Evolutionary conservation across 257 asterid genomes (phyloP), one percentile per base, ranked within the genome.

Genomic region (Nicotiana sylvestris): DNA sequence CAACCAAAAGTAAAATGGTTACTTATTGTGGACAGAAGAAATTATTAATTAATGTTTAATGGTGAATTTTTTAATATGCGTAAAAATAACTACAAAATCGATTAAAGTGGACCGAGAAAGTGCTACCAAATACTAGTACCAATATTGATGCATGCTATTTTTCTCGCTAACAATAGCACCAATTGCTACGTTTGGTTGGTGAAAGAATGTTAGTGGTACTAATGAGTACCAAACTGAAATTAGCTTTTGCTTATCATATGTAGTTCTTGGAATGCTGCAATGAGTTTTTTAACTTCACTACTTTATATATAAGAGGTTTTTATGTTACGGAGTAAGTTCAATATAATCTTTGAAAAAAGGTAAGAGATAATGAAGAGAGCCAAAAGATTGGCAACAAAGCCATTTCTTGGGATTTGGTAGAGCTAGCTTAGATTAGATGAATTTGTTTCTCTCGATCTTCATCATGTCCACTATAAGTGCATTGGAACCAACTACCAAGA

Each of bases 391-490:
- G 78, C n/a, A 61, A 72, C 60, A 72, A 72, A 72, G 61, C 39
- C 11, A 46, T 72, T 12, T 25, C 25, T 72, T 72, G 79, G 79
- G 79, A 72, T 72, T 72, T 72, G 60, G 78, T 25, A 43, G 8
- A 39, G 33, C 57, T 69, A 39, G 77, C 18, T 39, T 39, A 5
- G 57, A 39, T 37, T 69, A 39, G 21, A 70, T 43, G 61, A 72
- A 72, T 25, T 72, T 18, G 58, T 72, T 72, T 72, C 39, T 46
- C 79, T 72, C 39, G 79, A 72, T 72, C 79, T 72, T 72, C 61
- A 13, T 21, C 39, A 46, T 72, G 25, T 72, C 79, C 58, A 12
- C 79, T 35, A 43, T 43, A 25, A 46, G 15, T 13, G 39, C 58
- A 46, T 46, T 43, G 74, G 25, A 32, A 66, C 25, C 46, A 39